Base-by-base conservation (phyloP, 1,284 basidiomycete species). In the Leccinum subrobustum region DNA sequence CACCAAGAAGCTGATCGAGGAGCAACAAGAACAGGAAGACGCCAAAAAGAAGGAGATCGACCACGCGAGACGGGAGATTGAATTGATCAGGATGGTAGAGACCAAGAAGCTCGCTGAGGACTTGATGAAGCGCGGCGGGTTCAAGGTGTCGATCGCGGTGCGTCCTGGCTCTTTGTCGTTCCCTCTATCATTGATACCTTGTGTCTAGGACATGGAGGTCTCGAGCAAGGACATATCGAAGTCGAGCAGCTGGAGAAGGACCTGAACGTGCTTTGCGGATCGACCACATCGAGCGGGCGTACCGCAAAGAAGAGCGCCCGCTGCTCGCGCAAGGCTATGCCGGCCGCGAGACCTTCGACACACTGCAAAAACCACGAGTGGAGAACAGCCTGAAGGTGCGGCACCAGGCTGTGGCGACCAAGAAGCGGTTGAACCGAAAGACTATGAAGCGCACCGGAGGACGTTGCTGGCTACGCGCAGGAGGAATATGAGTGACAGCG, bases 201-300 rank as follows among this genome's bases (percentile, higher is more conserved):
- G 39, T 93, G 63, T 89, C 92, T 35, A 93, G 89, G 89, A 91
- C 72, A 83, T 42, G 8, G 7, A 42, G 8, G 39, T 9, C n/a
- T 42, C 5, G 39, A 9, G 39, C 16, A 35, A 35, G 95, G 76
- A 90, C 93, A 68, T 85, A 87, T 18, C 68, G 95, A 98, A 76
- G 95, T 98, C 56, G 88, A 93, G 68, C 94, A 97, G 72, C 83
- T 97, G 59, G 96, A 90, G 88, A 69, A 92, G 96, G 96, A 98
- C 68, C 81, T 94, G 65, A 85, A 84, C 64, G 92, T 96, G 70
- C 87, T 90, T 27, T 82, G 78, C 91, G 95, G 33, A 88, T 98
- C 70, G 96, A 99, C 73, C 96, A 99, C 76, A 76, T 42, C 9
- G n/a, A 11, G 39, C n/a, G n/a, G 8, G 96, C 96, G 0, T 94